Evolutionary conservation across 179 eudicot genomes (phyloP), one percentile per base, ranked within the genome.

Genomic region (Beta macrorhiza): DNA sequence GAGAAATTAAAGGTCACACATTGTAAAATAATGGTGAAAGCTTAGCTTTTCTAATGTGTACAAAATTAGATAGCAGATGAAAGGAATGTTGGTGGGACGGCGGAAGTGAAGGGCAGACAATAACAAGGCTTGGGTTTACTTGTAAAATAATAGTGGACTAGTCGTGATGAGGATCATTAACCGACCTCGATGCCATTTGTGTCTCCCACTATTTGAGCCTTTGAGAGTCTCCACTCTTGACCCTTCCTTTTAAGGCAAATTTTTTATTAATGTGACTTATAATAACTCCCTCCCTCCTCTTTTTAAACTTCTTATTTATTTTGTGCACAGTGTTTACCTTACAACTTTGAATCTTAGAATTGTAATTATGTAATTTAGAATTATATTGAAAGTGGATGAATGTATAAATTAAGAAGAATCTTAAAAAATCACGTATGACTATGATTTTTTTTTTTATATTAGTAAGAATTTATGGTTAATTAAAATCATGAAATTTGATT

Each of bases 21-120:
- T 61, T 19, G 22, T 22, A 63, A 32, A 57, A 67, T 67, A 32
- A 29, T 67, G 70, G 70, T 61, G 42, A 25, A 64, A 69, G 25
- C 25, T 25, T 49, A 49, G 52, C 2, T 20, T 72, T 72, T 49
- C 56, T 47, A 49, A 57, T 57, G 57, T n/a, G 16, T 20, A n/a
- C 37, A 47, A 5, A 22, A 63, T 22, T 25, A 25, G 25, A 25
- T n/a, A 19, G 42, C 4, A 64, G 12, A 25, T 64, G 29, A 72
- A 72, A 72, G 32, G 76, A 53, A 73, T 73, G 61, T 73, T 73
- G 61, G 62, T 73, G 76, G 76, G 62, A 52, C 76, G 75, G 56
- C 37, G 22, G 5, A 45, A 70, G 53, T 17, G 56, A 42, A n/a
- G 55, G 8, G 10, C 13, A 4, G 22, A 13, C 10, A 16, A 51